Evolutionary conservation across 2,329 filamentous ascomycete species (phyloP).

Genomic region (Botrytis elliptica): DNA sequence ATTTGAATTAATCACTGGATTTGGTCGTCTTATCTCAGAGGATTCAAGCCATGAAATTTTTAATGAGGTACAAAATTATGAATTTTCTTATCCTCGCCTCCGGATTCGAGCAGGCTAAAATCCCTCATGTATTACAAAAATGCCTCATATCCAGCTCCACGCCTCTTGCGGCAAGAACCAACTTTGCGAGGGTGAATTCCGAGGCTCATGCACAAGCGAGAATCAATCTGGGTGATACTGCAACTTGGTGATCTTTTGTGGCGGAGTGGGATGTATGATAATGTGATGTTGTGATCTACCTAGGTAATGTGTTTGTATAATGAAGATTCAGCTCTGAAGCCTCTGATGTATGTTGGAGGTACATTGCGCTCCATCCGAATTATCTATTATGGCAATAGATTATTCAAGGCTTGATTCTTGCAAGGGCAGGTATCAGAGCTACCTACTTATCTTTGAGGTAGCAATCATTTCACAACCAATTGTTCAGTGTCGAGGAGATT

Average conservation of each 20-base stretch:
- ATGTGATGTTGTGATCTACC: neutral
- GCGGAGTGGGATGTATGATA: neutral
- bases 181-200: neutral
- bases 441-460: neutral
- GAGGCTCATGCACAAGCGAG: neutral
- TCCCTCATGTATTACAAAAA: constrained; percentile 21
- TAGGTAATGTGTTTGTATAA: neutral
- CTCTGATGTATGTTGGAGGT: neutral
- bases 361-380: neutral
- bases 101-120: constrained; percentile 38
- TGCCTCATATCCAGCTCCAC: constrained; percentile 16
- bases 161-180: constrained; percentile 10
- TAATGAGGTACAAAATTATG: neutral
- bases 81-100: constrained; percentile 7
- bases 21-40: neutral
- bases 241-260: neutral
- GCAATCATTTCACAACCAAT: neutral
- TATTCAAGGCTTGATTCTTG: neutral
- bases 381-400: neutral
- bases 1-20: constrained; percentile 10
- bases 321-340: constrained; percentile 1
- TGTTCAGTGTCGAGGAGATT: neutral
- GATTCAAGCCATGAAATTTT: neutral
- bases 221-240: neutral
- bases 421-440: neutral